A percentile compares a stretch with the other conserved stretches of the same genome.
Evolutionary conservation across 139 green algal genomes (phyloP).

Genomic region (Haematococcus lacustris): DNA sequence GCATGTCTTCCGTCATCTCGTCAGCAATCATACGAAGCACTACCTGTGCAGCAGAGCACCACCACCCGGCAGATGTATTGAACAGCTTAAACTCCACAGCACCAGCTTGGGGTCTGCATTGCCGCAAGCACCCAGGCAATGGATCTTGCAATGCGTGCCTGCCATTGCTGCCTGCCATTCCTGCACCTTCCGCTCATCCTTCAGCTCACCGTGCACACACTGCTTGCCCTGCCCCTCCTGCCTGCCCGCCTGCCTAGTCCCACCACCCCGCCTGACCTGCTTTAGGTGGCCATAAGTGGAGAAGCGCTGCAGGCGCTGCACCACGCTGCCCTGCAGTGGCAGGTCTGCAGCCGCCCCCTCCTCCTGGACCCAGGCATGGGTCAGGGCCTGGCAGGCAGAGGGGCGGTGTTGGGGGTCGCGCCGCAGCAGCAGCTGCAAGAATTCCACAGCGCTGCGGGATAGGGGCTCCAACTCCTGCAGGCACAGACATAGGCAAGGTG

Average conservation of each 20-base stretch:
- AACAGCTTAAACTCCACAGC: too few relatives aligned
- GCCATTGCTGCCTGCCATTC: too few relatives aligned
- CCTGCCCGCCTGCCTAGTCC: too few relatives aligned
- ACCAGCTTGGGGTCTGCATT: too few relatives aligned
- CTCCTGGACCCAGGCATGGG: constrained; percentile 58
- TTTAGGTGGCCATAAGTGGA: constrained; percentile 85
- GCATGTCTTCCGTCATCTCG: constrained; percentile 37
- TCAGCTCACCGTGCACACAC: too few relatives aligned
- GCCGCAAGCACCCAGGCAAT: too few relatives aligned
- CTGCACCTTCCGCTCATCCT: too few relatives aligned
- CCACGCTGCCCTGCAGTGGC: constrained; percentile 52
- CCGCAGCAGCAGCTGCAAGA: constrained; percentile 49
- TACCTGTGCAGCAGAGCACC: too few relatives aligned
- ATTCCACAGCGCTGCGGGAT: constrained; percentile 22
- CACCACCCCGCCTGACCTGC: too few relatives aligned
- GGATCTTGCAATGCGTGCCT: too few relatives aligned
- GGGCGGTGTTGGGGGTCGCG: constrained; percentile 61
- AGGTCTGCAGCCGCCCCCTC: constrained; percentile 26
- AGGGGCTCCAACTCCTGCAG: constrained; percentile 35
- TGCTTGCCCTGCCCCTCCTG: too few relatives aligned
- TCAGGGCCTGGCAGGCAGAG: constrained; percentile 54
- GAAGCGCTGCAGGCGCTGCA: constrained; percentile 87
- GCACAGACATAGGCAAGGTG: background rate
- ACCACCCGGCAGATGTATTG: too few relatives aligned
- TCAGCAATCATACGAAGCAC: constrained; percentile 80